These are phyloP conservation scores for Tympanopsis confertula DNA, from an alignment of 2,329 filamentous ascomycete species.

Conservation along the genomic window DNA sequence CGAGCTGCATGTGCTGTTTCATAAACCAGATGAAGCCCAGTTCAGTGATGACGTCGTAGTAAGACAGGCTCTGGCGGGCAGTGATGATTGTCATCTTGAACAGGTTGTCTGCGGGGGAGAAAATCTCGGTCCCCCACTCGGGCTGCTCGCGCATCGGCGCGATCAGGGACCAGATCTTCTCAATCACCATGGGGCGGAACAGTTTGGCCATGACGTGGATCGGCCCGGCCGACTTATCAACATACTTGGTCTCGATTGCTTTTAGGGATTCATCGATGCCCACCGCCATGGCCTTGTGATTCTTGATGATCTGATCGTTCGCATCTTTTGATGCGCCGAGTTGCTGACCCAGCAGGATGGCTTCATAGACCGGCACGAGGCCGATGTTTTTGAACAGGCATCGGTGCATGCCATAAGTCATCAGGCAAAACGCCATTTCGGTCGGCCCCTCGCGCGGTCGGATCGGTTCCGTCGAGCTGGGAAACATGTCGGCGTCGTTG, in stretches of 20 bases:
- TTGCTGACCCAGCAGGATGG: conserved; percentile 10
- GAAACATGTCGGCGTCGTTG: conserved; percentile 45
- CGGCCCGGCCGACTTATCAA: conserved; percentile 37
- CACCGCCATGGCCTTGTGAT: conserved; percentile 27
- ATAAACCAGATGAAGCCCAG: conserved; percentile 43
- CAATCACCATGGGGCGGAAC: conserved; percentile 31
- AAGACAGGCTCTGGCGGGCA: conserved; percentile 31
- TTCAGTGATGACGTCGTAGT: conserved; percentile 28
- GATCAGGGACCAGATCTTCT: conserved; percentile 35
- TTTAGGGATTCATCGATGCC: conserved; percentile 28
- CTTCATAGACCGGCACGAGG: conserved; percentile 33
- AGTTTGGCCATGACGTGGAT: conserved; percentile 37
- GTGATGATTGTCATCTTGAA: conserved; percentile 40
- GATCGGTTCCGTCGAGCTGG: conserved; percentile 36
- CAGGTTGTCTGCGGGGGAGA: conserved; percentile 35
- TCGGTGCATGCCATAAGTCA: conserved; percentile 35
- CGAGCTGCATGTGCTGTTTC: conserved; percentile 40
- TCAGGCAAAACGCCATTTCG: conserved; percentile 46
- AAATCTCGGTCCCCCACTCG: conserved; percentile 36
- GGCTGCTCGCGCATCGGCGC: conserved; percentile 31
- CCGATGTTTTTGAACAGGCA: conserved; percentile 35
- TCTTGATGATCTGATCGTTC: conserved; percentile 20
- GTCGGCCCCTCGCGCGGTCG: conserved; percentile 42
- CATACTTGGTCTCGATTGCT: conserved; percentile 33
- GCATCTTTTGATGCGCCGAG: conserved; percentile 5